A percentile compares a stretch with the other conserved stretches of the same genome.
These are phyloP conservation scores for Colletotrichum godetiae DNA, from an alignment of 2,329 filamentous ascomycete species.

Conservation along the genomic window DNA sequence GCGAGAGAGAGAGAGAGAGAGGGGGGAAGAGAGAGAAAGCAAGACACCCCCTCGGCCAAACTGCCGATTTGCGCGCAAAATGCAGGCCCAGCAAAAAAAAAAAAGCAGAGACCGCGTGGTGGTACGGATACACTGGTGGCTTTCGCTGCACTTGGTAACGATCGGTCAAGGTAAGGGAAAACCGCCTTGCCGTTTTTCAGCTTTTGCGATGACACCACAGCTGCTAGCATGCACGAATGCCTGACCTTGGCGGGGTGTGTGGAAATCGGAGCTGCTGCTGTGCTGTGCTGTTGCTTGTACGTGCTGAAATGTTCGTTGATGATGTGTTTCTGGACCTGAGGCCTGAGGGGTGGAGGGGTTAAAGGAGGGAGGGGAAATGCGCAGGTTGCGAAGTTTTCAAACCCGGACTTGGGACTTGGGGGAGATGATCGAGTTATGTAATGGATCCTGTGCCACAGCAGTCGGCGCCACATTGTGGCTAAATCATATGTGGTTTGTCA, in stretches of 20 bases:
- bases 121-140: constrained; percentile 4
- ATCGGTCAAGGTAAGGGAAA: not conserved
- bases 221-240: constrained; percentile 35
- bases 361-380: constrained; percentile 42
- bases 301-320: constrained; percentile 43
- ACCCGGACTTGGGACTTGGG: constrained; percentile 2
- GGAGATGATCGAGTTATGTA: not conserved
- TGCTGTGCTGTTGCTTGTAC: constrained; percentile 27
- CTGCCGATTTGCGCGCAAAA: not conserved
- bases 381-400: constrained; percentile 41
- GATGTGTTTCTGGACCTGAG: constrained; percentile 39
- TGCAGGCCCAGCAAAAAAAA: not conserved
- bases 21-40: too few species aligned
- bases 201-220: constrained; percentile 34
- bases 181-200: constrained; percentile 26
- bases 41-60: constrained; percentile 1
- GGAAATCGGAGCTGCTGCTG: constrained; percentile 14
- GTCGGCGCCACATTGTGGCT: constrained; percentile 1
- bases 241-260: constrained; percentile 30
- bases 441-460: not conserved
- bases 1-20: not conserved
- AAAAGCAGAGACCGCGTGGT: not conserved
- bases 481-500: too few species aligned
- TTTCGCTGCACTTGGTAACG: constrained; percentile 21
- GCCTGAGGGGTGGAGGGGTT: constrained; percentile 42